These are phyloP conservation scores for Cladosporium sp. DNA, from an alignment of 2,329 filamentous ascomycete species.

Conservation along the genomic window DNA sequence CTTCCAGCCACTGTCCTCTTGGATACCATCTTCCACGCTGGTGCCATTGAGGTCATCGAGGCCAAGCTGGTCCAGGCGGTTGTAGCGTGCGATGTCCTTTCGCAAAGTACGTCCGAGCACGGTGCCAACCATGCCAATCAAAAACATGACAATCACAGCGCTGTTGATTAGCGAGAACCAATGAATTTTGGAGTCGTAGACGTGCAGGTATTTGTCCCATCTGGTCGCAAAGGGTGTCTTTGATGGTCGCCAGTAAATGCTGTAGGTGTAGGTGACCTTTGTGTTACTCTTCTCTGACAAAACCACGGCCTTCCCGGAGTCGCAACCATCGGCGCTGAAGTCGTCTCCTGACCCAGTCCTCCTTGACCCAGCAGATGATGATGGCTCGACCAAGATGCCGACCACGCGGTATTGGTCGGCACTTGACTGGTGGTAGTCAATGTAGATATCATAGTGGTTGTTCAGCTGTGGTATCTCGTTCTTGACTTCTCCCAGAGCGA, in stretches of 20 bases:
- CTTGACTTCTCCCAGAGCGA: constrained; percentile 61
- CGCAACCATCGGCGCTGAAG: constrained; percentile 44
- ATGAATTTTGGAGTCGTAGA: constrained; percentile 96
- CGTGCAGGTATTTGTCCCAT: constrained; percentile 98
- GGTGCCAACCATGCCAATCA: constrained; percentile 88
- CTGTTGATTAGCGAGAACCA: constrained; percentile 99
- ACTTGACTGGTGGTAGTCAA: constrained; percentile 84
- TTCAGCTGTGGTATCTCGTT: constrained; percentile 63
- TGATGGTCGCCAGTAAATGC: constrained; percentile 82
- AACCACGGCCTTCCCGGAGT: constrained; percentile 51
- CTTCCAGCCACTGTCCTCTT: constrained; percentile 98
- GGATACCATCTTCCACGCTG: constrained; percentile 79
- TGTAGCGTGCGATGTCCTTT: constrained; percentile 96
- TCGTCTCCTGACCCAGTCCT: constrained; percentile 47
- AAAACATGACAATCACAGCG: constrained; percentile 86
- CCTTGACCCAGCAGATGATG: constrained; percentile 60
- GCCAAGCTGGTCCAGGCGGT: constrained; percentile 84
- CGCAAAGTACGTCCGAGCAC: constrained; percentile 81
- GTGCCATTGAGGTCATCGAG: constrained; percentile 83
- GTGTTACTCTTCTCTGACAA: constrained; percentile 60
- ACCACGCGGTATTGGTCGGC: constrained; percentile 78
- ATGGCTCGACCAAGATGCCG: constrained; percentile 82
- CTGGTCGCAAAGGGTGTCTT: constrained; percentile 88
- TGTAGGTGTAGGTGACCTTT: constrained; percentile 82
- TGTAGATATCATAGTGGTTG: constrained; percentile 91